Percentiles rank a stretch among this genome's conserved stretches.
These are phyloP conservation scores for Silene conica DNA, from an alignment of 148 eudicot genomes.

Conservation along the genomic window DNA sequence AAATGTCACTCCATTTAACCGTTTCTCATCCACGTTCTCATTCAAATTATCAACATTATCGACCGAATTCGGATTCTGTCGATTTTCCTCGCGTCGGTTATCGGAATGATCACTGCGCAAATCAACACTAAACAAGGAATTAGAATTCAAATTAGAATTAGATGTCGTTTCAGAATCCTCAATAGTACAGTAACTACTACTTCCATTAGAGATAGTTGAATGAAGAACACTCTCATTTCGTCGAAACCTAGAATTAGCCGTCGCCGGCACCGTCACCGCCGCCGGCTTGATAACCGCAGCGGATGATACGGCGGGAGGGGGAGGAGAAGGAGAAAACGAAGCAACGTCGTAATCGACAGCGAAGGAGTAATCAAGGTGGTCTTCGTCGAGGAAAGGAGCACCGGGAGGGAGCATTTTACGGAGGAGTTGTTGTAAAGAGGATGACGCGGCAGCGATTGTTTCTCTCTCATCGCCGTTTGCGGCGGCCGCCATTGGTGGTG, in stretches of 20 bases:
- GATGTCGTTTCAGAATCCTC: neutral
- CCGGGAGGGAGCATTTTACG: conserved; percentile 3
- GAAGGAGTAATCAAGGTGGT: conserved; percentile 11
- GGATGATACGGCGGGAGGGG: neutral
- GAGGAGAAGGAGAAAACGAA: neutral
- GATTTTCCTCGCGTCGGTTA: neutral
- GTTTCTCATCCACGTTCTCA: neutral
- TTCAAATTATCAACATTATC: neutral
- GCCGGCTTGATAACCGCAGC: neutral
- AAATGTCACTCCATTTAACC: neutral
- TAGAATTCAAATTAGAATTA: neutral
- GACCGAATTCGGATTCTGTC: too few species aligned
- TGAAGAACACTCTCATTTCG: conserved; percentile 2
- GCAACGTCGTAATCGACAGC: conserved; percentile 1
- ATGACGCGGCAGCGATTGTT: neutral
- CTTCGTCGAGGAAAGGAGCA: conserved; percentile 9
- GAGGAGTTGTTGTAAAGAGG: neutral
- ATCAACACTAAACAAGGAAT: neutral
- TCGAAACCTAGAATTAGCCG: neutral
- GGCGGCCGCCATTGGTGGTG: neutral
- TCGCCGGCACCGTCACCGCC: neutral
- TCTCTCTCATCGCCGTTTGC: neutral
- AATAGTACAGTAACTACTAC: conserved; percentile 7
- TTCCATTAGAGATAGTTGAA: neutral
- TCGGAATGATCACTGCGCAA: neutral